Base-by-base conservation (phyloP, 2,329 filamentous ascomycete genomes). In the Colletotrichum cuscutae region DNA sequence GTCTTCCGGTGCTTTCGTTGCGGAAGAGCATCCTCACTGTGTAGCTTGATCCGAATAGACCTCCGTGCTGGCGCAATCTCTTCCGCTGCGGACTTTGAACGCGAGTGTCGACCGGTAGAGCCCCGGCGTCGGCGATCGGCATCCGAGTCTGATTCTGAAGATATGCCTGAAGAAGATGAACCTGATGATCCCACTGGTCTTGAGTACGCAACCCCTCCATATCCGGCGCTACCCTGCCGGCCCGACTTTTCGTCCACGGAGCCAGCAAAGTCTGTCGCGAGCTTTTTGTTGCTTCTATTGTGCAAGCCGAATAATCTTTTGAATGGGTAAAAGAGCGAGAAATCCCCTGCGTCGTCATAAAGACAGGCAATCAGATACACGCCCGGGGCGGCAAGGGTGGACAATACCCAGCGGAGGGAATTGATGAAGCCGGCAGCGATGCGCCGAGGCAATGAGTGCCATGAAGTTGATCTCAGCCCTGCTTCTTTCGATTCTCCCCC, bases 11-110 rank as follows among this genome's bases (percentile, higher is more conserved):
- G 89, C 81, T 95, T 95, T 71, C 93, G 90, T 80, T 94, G 91
- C 75, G 92, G 88, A 69, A 93, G 84, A 53, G 90, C 89, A 71
- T 95, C 94, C 77, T 98, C 94, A 75, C 92, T 94, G 81, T 96
- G 92, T 15, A 98, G 87, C 83, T 97, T 97, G 78, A 98, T 98
- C 52, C 95, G 91, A 75, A 98, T 98, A 2, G 95, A 97, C 69
- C 95, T 89, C 78, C 94, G 90, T 7, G 90, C 86, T 4, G 93
- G 92, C 19, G 89, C 87, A 74, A 89, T 89, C 76, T 95, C 93
- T 75, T 95, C 92, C 35, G 86, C 80, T 30, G 86, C 84, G 2
- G 92, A 92, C 79, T 90, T 92, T 28, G 93, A 92, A 65, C 92
- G 89, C 58, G 87, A 86, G 78, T 94, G 89, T 58, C 89, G 86